A percentile compares a stretch with the other conserved stretches of the same genome.
Evolutionary conservation across 257 asterid species (phyloP).

Genomic region (Salvia rosmarinus): DNA sequence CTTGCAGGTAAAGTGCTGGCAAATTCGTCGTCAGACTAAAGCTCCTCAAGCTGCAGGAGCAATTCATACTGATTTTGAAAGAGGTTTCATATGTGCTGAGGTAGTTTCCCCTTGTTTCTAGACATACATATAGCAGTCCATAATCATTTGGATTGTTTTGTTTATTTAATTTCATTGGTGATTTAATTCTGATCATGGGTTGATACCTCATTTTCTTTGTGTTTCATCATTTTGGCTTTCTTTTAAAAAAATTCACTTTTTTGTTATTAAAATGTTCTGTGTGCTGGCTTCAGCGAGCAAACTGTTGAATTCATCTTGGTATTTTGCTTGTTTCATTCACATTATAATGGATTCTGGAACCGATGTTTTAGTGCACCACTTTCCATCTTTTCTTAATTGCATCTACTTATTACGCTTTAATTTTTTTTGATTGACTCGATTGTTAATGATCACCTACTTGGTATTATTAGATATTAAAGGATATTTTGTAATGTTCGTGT

Average conservation of each 20-base stretch:
- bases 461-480: not conserved
- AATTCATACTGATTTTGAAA: constrained; percentile 94
- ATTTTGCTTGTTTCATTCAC: too few species aligned
- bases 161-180: not conserved
- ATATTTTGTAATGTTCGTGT: not conserved
- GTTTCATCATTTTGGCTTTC: not conserved
- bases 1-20: constrained; percentile 97
- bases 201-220: not conserved
- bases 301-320: too few species aligned
- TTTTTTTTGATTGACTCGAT: not conserved
- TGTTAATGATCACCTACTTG: not conserved
- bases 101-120: constrained; percentile 43
- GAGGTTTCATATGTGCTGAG: constrained; percentile 98
- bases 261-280: not conserved
- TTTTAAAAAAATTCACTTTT: not conserved
- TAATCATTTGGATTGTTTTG: not conserved
- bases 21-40: constrained; percentile 81
- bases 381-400: not conserved
- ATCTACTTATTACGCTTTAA: not conserved
- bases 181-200: not conserved
- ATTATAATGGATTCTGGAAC: not conserved
- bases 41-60: constrained; percentile 99
- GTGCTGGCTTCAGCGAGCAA: not conserved
- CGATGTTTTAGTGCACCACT: not conserved
- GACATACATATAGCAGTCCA: not conserved